These are phyloP conservation scores for Hypomontagnella monticulosa DNA, from an alignment of 495 filamentous ascomycete species.

Conservation along the genomic window DNA sequence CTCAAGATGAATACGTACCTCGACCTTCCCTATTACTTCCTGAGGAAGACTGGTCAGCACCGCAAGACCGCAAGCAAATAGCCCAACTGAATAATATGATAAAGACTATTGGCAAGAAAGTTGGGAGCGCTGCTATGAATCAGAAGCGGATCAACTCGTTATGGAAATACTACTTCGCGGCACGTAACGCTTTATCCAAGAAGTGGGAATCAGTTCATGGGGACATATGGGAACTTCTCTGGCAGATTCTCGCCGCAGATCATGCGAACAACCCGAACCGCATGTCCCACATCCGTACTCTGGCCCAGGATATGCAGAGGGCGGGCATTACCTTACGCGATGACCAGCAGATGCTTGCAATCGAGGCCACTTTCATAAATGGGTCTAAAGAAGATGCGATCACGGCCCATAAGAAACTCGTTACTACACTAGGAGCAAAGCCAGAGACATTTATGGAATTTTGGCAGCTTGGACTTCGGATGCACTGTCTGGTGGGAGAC, in stretches of 20 bases:
- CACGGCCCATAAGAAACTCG: conserved; percentile 70
- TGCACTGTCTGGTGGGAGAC: conserved; percentile 69
- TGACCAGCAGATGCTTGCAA: conserved; percentile 69
- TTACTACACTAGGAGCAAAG: conserved; percentile 60
- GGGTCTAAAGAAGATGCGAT: conserved; percentile 69
- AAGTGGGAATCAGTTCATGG: conserved; percentile 58
- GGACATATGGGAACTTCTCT: conserved; percentile 65
- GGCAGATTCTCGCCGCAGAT: conserved; percentile 56
- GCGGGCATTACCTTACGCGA: conserved; percentile 61
- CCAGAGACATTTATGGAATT: conserved; percentile 65
- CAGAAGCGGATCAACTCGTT: conserved; percentile 42
- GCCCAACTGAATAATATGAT: conserved; percentile 41
- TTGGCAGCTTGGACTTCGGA: conserved; percentile 74
- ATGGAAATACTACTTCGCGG: conserved; percentile 57
- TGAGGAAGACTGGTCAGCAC: conserved; percentile 24
- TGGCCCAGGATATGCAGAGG: conserved; percentile 70
- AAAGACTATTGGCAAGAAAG: conserved; percentile 31
- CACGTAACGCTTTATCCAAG: conserved; percentile 54
- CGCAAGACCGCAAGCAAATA: conserved; percentile 19
- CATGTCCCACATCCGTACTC: conserved; percentile 65
- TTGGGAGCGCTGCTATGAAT: background rate
- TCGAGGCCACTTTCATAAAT: conserved; percentile 69
- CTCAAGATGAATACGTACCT: conserved; percentile 42
- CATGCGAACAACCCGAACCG: conserved; percentile 58
- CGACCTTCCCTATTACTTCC: conserved; percentile 42